Conservation (phyloP, 495 filamentous ascomycete genomes). For the Collariella sp. region DNA sequence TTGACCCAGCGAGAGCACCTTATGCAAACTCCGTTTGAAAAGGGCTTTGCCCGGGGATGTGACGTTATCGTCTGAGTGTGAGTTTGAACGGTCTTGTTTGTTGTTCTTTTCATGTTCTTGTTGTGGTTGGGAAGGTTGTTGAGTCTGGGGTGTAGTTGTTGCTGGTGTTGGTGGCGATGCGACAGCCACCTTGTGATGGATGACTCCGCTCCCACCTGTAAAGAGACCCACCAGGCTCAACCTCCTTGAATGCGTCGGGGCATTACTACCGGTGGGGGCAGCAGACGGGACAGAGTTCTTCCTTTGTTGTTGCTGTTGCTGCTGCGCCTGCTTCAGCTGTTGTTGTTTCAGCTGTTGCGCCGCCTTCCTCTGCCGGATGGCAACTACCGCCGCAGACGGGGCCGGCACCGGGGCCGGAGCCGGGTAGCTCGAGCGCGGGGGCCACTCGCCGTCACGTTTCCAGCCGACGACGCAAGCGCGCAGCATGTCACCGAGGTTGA, state of each 20-base stretch:
- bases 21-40: constrained; percentile 35
- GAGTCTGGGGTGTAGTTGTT: not conserved
- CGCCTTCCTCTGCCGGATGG: constrained; percentile 29
- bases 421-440: constrained; percentile 49
- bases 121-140: not conserved
- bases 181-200: not conserved
- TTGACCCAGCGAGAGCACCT: constrained; percentile 32
- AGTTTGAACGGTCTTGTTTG: not conserved
- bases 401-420: constrained; percentile 24
- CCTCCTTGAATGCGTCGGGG: constrained; percentile 9
- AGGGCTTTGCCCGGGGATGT: constrained; percentile 22
- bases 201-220: constrained; percentile 2
- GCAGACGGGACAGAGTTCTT: constrained; percentile 8
- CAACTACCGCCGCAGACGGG: constrained; percentile 23
- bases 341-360: constrained; percentile 8
- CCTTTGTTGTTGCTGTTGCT: constrained; percentile 18
- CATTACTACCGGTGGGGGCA: not conserved
- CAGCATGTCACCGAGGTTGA: constrained; percentile 75
- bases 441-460: constrained; percentile 94
- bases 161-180: too few relatives aligned
- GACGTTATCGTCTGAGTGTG: constrained; percentile 38
- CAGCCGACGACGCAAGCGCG: constrained; percentile 81
- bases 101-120: not conserved
- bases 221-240: constrained; percentile 27
- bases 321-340: constrained; percentile 14